Evolutionary conservation across 2,329 filamentous ascomycete species (phyloP).

Genomic region (Nannizziopsis arthrosporioides): DNA sequence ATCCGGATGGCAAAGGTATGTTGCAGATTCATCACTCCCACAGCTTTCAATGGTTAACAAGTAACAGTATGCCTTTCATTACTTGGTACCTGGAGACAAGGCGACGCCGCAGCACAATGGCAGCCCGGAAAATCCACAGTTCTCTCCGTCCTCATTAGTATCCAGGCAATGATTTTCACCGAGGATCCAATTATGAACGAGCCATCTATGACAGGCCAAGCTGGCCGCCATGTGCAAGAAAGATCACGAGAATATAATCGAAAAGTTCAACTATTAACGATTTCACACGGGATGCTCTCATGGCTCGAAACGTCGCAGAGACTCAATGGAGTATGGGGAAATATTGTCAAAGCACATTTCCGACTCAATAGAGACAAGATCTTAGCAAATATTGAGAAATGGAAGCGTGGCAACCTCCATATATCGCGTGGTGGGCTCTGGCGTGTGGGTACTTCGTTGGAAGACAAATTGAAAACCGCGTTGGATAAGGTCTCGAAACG

Average conservation of each 20-base stretch:
- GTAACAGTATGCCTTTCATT: constrained; percentile 40
- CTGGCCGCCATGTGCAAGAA: constrained; percentile 9
- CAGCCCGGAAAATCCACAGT: constrained; percentile 38
- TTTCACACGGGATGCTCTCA: constrained; percentile 15
- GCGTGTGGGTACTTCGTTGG: neutral
- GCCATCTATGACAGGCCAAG: constrained; percentile 31
- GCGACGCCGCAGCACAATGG: constrained; percentile 35
- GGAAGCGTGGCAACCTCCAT: constrained; percentile 32
- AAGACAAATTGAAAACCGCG: neutral
- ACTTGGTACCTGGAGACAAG: constrained; percentile 38
- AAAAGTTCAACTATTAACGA: constrained; percentile 11
- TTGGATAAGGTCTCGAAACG: neutral
- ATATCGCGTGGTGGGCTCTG: neutral
- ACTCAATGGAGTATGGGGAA: constrained; percentile 16
- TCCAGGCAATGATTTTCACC: constrained; percentile 48
- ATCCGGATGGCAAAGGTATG: constrained; percentile 38
- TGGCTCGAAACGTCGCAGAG: constrained; percentile 13
- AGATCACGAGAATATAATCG: constrained; percentile 24
- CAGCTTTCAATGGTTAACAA: constrained; percentile 7
- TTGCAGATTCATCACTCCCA: neutral
- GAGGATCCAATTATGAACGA: constrained; percentile 46
- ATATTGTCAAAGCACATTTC: constrained; percentile 16
- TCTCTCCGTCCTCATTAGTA: constrained; percentile 44
- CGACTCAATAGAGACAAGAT: constrained; percentile 12
- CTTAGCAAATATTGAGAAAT: constrained; percentile 33